A percentile compares a stretch with the other conserved stretches of the same genome.
phyloP scores from a whole-genome alignment of 2,329 filamentous ascomycete genomes.

The Aspergillus pseudoglaucus region DNA sequence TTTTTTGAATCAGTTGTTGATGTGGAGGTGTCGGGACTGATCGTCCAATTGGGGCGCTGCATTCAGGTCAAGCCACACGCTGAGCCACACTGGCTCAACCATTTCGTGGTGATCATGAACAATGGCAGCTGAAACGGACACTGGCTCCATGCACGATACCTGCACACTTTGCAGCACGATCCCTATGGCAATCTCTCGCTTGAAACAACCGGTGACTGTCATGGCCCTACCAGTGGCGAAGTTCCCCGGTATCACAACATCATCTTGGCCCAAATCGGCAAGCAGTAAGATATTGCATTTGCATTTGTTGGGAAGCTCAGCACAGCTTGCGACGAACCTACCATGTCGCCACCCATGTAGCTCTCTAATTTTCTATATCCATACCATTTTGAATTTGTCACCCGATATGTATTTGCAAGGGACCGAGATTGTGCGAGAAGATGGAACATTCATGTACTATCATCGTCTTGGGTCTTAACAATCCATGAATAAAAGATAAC shows the following conservation, averaged over 20 bases:
- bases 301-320: background rate
- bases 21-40: background rate
- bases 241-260: background rate
- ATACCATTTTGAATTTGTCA: background rate
- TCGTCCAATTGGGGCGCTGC: background rate
- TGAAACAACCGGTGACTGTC: background rate
- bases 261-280: background rate
- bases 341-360: background rate
- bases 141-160: background rate
- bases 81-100: background rate
- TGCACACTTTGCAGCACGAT: background rate
- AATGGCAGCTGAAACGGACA: background rate
- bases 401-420: slow-evolving; percentile 2
- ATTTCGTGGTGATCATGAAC: background rate
- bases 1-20: background rate
- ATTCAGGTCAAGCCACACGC: background rate
- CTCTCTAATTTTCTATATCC: background rate
- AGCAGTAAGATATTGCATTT: background rate
- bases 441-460: slow-evolving; percentile 15
- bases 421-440: slow-evolving; percentile 3
- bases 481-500: slow-evolving; percentile 9
- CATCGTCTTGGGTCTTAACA: slow-evolving; percentile 12
- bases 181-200: too few species aligned
- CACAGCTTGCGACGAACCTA: background rate
- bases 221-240: background rate